Evolutionary conservation across 2,329 filamentous ascomycete species (phyloP), one percentile per base, ranked within the genome.

Genomic region (Trichophyton benhamiae): DNA sequence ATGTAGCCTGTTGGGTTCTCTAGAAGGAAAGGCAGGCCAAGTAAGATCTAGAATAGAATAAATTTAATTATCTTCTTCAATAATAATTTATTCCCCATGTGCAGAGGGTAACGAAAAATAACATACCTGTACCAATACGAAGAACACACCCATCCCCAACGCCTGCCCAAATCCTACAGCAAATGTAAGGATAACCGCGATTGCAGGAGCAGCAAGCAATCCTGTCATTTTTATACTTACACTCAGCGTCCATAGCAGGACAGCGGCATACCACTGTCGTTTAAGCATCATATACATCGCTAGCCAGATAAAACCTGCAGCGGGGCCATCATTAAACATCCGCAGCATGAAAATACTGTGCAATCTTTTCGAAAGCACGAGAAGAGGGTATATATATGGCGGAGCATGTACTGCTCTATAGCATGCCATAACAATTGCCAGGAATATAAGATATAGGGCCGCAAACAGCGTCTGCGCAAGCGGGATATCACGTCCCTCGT

Each of bases 201-300:
- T 81, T 0, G 89, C 91, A 0, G 94, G 94, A 48, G 95, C 81
- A 6, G 86, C 83, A 46, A 99, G 80, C 48, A 99, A 79, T 57
- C 96, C 74, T 13, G 88, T 89, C 94, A 99, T 99, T 77, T 99
- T 99, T 68, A 94, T 84, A n/a, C 89, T 91, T 11, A 99, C 75
- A 0, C 90, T 92, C 68, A 85, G 81, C 58, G 86, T 87, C 77
- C 88, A 97, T 58, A 84, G 77, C 15, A 90, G 72, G 58, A 84
- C 86, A 5, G 86, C 94, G 0, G 87, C 68, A 27, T 85, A 85
- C 88, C 89, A 96, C 62, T 80, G 78, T 36, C 85, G 80, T 53
- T 82, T 82, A 76, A 96, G 89, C 71, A 91, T 88, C 65, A 84
- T 79, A 70, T 84, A 87, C 44, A 97, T 85, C n/a, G 89, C 83